phyloP scores from a whole-genome alignment of 495 filamentous ascomycete species.

The Talaromyces trachyspermus region DNA sequence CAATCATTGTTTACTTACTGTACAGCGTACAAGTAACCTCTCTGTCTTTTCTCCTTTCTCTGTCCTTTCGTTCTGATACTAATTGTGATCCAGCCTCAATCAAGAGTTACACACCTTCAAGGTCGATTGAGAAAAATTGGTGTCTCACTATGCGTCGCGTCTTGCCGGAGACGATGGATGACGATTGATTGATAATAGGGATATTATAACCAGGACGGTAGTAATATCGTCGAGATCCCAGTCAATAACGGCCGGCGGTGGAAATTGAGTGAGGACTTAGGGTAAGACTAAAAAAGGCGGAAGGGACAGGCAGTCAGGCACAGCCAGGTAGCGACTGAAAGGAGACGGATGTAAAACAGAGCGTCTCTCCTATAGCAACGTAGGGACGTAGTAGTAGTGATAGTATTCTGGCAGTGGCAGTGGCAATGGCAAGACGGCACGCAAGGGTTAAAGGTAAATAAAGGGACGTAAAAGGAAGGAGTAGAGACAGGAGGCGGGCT shows the following conservation, averaged over 20 bases:
- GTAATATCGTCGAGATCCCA: not conserved
- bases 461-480: constrained; percentile 1
- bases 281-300: not conserved
- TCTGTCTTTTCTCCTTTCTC: too few species aligned
- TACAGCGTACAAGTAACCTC: too few species aligned
- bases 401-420: too few species aligned
- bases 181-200: constrained; percentile 1
- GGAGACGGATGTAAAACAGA: not conserved
- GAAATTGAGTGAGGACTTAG: not conserved
- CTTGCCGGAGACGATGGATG: not conserved
- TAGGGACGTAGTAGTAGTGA: too few species aligned
- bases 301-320: constrained; percentile 1
- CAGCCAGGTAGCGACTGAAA: constrained; percentile 3
- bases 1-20: too few species aligned
- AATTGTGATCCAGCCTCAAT: constrained; percentile 2
- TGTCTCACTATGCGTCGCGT: constrained; percentile 4
- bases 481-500: not conserved
- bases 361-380: too few species aligned
- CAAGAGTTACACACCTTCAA: constrained; percentile 5
- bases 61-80: constrained; percentile 1
- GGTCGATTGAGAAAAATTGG: constrained; percentile 4
- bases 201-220: not conserved
- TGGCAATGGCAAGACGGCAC: not conserved
- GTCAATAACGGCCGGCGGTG: not conserved
- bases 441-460: constrained; percentile 5